phyloP scores from a whole-genome alignment of 2,329 filamentous ascomycete species.

The Blumeria graminis region DNA sequence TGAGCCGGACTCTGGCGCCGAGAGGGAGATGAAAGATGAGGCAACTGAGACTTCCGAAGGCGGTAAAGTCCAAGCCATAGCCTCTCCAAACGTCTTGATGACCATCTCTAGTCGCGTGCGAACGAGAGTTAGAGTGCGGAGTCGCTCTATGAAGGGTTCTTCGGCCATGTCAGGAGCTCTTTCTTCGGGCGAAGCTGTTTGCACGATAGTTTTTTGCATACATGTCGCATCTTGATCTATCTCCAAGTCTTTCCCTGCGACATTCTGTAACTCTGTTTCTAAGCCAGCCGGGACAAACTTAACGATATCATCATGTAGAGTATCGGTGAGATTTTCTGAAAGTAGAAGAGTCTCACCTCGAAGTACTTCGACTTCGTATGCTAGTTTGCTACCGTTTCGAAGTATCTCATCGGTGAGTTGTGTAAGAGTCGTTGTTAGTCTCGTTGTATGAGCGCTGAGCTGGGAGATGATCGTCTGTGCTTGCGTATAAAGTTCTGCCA shows the following conservation, averaged over 20 bases:
- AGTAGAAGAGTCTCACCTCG: conserved; percentile 71
- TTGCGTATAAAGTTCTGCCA: conserved; percentile 30
- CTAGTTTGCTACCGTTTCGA: conserved; percentile 62
- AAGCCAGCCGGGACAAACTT: conserved; percentile 38
- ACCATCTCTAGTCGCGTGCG: conserved; percentile 68
- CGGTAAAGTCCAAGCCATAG: conserved; percentile 85
- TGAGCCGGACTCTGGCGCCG: conserved; percentile 50
- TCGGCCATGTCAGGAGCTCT: conserved; percentile 17
- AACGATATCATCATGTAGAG: conserved; percentile 43
- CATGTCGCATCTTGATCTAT: conserved; percentile 5
- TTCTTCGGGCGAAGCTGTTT: conserved; percentile 4
- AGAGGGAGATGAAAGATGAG: conserved; percentile 74
- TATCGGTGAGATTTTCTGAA: conserved; percentile 52
- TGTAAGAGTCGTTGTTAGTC: conserved; percentile 59
- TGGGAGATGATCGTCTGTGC: conserved; percentile 69
- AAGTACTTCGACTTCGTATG: conserved; percentile 84
- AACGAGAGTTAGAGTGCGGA: conserved; percentile 64
- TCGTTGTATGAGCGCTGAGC: conserved; percentile 68
- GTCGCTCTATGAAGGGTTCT: conserved; percentile 47
- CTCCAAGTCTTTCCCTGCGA: conserved; percentile 9
- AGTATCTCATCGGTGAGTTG: conserved; percentile 88
- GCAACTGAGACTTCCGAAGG: conserved; percentile 67
- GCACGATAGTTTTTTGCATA: conserved; percentile 10
- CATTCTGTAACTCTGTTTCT: conserved; percentile 10
- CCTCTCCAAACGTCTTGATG: conserved; percentile 76